Evolutionary conservation across 2,329 filamentous ascomycete species (phyloP).

Genomic region (Botrytis aclada): DNA sequence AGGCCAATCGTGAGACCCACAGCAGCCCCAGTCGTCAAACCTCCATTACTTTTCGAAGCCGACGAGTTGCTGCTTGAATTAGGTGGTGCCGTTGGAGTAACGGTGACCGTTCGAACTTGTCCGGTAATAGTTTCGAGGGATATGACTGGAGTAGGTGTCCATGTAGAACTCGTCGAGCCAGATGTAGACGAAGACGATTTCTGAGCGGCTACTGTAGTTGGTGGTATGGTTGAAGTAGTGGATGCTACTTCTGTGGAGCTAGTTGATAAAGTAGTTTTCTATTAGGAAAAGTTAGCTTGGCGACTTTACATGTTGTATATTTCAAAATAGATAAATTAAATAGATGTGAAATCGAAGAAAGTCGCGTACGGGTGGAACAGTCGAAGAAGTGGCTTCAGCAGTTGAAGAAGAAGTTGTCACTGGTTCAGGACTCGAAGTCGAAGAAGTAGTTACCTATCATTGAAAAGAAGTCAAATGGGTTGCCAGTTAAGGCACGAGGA

Average conservation of each 20-base stretch:
- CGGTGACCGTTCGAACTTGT: slow-evolving; percentile 53
- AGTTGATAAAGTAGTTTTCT: slow-evolving; percentile 6
- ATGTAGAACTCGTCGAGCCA: slow-evolving; percentile 30
- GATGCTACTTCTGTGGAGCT: slow-evolving; percentile 15
- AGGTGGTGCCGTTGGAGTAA: slow-evolving; percentile 44
- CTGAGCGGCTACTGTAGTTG: slow-evolving; percentile 11
- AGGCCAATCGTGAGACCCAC: slow-evolving; percentile 54
- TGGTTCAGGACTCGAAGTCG: slow-evolving; percentile 23
- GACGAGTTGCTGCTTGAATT: slow-evolving; percentile 24
- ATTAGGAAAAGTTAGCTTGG: slow-evolving; percentile 9
- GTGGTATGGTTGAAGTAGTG: slow-evolving; percentile 5
- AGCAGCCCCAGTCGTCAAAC: slow-evolving; percentile 47
- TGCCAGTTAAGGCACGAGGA: slow-evolving; percentile 30
- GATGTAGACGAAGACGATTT: slow-evolving; percentile 18
- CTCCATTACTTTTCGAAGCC: slow-evolving; percentile 27
- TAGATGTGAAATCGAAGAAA: slow-evolving; percentile 16
- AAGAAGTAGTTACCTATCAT: slow-evolving; percentile 32
- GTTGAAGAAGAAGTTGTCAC: slow-evolving; percentile 17
- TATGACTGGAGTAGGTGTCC: slow-evolving; percentile 39
- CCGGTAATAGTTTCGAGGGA: slow-evolving; percentile 56
- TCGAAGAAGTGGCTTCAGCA: slow-evolving; percentile 12
- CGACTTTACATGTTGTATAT: neutral
- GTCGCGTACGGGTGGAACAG: slow-evolving; percentile 40
- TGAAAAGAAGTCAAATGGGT: slow-evolving; percentile 36
- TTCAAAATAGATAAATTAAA: neutral